Evolutionary conservation across 78 protist genomes (phyloP), one percentile per base, ranked within the genome.

Genomic region (Guillardia theta): DNA sequence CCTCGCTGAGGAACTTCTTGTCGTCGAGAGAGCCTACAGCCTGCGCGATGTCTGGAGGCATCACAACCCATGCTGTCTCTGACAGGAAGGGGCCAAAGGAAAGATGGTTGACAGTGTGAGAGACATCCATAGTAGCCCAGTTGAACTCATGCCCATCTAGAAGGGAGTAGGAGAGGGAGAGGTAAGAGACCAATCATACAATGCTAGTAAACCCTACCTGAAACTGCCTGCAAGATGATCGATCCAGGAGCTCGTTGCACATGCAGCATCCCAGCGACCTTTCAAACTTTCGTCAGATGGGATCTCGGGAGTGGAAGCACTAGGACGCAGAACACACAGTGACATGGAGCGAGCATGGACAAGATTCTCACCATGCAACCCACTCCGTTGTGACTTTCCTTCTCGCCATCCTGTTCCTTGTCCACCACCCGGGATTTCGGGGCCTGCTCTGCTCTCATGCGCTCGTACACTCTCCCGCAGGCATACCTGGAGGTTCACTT

Each of bases 241-340:
- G 33, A 24, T 30, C 90, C 90, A 45, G 90, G 90, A 45, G 90
- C 18, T 50, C 24, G 10, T 50, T 78, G 90, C 48, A 78, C 90
- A 30, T 78, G 90, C 90, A 78, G 50, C 90, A n/a, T 37, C n/a
- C 90, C 90, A 10, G 90, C 45, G 53, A 78, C 90, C 90, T 78
- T 22, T 18, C 6, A 58, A n/a, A n/a, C n/a, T n/a, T n/a, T n/a
- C n/a, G n/a, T n/a, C n/a, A 53, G 64, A 53, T 15, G 64, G 64
- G 19, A 19, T 15, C 33, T 15, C 64, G 19, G 64, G 12, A 53
- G 64, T 53, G 19, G 64, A 19, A 53, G 64, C 33, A 53, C 33
- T 21, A 53, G 64, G 64, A 53, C 33, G 12, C 15, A 19, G 64
- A 53, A 19, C 64, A 53, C n/a, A n/a, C n/a, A n/a, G n/a, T n/a